phyloP scores from a whole-genome alignment of 768 basidiomycete species.

The Lactarius psammicola region DNA sequence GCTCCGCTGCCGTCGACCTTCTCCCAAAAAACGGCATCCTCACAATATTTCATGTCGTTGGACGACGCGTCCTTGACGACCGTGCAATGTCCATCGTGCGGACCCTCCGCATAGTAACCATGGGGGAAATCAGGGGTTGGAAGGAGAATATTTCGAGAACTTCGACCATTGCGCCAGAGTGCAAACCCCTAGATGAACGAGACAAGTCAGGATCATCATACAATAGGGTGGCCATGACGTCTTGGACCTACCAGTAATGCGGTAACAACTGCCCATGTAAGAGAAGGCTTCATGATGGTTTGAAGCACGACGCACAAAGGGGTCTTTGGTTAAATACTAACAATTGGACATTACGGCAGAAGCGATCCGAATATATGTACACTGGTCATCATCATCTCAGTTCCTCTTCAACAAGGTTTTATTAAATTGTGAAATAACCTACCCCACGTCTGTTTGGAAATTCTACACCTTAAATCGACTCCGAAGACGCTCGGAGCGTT shows the following conservation, averaged over 20 bases:
- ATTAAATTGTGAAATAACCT: no score
- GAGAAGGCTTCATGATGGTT: constrained; percentile 22
- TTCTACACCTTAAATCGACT: no score
- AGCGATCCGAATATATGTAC: no score
- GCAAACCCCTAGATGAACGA: constrained; percentile 6
- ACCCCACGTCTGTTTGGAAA: no score
- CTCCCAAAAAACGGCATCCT: constrained; percentile 68
- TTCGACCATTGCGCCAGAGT: constrained; percentile 25
- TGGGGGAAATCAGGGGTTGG: constrained; percentile 25
- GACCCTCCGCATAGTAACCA: constrained; percentile 42
- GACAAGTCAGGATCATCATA: not conserved
- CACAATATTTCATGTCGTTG: constrained; percentile 49
- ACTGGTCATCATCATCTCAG: no score
- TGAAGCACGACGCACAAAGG: not conserved
- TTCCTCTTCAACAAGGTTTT: no score
- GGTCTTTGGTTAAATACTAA: not conserved
- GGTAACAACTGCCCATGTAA: constrained; percentile 13
- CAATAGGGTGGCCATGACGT: not conserved
- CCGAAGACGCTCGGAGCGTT: no score
- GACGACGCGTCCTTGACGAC: constrained; percentile 38
- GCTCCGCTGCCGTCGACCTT: constrained; percentile 41
- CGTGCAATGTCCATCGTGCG: constrained; percentile 48
- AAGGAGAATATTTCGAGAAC: constrained; percentile 21
- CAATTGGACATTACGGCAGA: not conserved
- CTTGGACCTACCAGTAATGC: constrained; percentile 13